Base-by-base conservation (phyloP, 163 green algal species). In the Chlorella variabilis region DNA sequence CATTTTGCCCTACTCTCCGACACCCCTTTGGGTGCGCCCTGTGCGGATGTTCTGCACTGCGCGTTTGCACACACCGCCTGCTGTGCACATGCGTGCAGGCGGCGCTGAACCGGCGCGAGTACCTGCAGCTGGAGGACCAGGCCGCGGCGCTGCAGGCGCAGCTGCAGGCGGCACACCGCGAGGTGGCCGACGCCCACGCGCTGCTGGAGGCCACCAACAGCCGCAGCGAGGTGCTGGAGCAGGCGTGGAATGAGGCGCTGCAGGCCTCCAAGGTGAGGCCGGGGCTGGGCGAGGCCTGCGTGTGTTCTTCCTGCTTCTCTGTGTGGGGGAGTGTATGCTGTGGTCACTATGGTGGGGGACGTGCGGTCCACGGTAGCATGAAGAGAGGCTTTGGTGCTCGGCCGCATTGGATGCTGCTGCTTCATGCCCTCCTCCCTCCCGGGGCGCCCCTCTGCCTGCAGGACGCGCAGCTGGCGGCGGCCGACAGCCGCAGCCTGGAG, bases 181-280 rank as follows among this genome's bases (percentile, higher is more conserved):
- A 49, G 38, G 65, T 41, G 38, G 21, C 21, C 4, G 65, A 73
- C 38, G 41, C 65, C 4, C 38, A 23, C 3, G 65, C 65, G 65
- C 38, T 73, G 65, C 65, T 73, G 65, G 38, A 73, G 65, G 65
- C 65, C 7, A 56, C 38, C 15, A 49, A 51, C 65, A 56, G 65
- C 38, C 65, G 65, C 38, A 56, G 38, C 38, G 65, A 49, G 18
- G 23, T 73, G 65, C 38, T 73, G 65, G 65, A 73, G 65, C 15
- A 13, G 36, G 65, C 65, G 38, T 73, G 65, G 65, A 54, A 17
- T 21, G 41, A 48, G 36, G 65, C 65, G 38, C 65, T 56, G 65
- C 38, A 73, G 38, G 65, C 41, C 3, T 1, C 36, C 0, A 20
- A 11, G 38, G 65, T 58, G 59, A n/a, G 59, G 59, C 8, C 20